Base-by-base conservation (phyloP, 306 rosid genomes). In the Vicia sativa region DNA sequence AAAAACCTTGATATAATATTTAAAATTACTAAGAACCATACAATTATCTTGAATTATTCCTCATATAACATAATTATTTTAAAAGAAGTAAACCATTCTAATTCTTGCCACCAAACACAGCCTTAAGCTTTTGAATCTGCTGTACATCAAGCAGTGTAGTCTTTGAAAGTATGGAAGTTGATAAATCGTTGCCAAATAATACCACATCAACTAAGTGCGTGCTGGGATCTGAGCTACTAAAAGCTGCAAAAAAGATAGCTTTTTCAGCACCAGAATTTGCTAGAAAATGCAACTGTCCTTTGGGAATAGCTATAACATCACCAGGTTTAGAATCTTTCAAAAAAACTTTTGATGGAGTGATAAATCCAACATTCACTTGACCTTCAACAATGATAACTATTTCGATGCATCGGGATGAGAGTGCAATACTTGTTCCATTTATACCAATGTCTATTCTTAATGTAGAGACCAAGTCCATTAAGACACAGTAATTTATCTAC, bases 151-250 rank as follows among this genome's bases (percentile, higher is more conserved):
- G 28, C 4, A 10, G 13, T 2, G 67, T 61, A 11, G 67, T 39
- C 10, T 11, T 3, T 18, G 15, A 2, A 18, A 61, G 3, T 6
- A 3, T 12, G 3, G 2, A 0, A 11, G 67, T 18, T 38, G 67
- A n/a, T 19, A 61, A 38, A 1, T 38, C 23, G 34, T 61, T 61
- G 2, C 67, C 49, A 38, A 38, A 61, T 10, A 19, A 10, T 9
- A 60, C 0, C 11, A 4, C 0, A 61, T 39, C 15, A 61, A 6
- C 0, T 11, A 19, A 0, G 0, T 61, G 34, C 0, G 7, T 11
- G 10, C 67, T 25, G 39, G 67, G 67, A 9, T 61, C 6, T 61
- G 48, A 4, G 34, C 49, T 61, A 61, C 49, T 39, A 18, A 4
- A 61, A 39, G 29, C 31, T 2, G 34, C 31, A 39, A 11, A 11